phyloP scores from a whole-genome alignment of 495 filamentous ascomycete species.

The Penicillium argentinense region DNA sequence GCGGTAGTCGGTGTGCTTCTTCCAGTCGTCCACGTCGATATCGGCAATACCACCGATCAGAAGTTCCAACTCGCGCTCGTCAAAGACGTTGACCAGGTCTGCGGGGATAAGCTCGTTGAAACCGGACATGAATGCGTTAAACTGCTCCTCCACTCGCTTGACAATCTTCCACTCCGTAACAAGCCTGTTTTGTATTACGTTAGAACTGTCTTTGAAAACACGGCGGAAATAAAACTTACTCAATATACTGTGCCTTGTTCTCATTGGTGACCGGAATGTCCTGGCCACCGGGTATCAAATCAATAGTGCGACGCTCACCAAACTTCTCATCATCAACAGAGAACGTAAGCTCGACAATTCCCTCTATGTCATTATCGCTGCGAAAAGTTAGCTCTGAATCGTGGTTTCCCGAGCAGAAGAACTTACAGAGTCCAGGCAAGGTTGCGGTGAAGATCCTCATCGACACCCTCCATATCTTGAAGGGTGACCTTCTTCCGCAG shows the following conservation, averaged over 20 bases:
- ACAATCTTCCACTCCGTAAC: conserved; percentile 99
- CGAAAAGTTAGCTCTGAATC: conserved; percentile 16
- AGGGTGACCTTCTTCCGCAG: conserved; percentile 87
- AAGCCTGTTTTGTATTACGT: no score
- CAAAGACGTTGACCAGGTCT: conserved; percentile 97
- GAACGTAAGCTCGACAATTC: conserved; percentile 90
- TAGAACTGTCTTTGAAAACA: no score
- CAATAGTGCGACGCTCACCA: conserved; percentile 86
- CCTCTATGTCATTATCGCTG: conserved; percentile 91
- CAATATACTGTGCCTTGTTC: conserved; percentile 93
- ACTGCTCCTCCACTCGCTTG: conserved; percentile 96
- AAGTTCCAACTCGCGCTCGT: conserved; percentile 94
- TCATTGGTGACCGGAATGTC: conserved; percentile 96
- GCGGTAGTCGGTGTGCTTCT: conserved; percentile 99
- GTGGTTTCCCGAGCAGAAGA: background rate
- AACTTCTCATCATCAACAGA: conserved; percentile 97
- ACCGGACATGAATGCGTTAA: conserved; percentile 94
- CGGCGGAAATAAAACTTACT: conserved; percentile 70
- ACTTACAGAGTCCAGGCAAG: conserved; percentile 88
- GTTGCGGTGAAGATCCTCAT: conserved; percentile 94
- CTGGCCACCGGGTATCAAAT: conserved; percentile 85
- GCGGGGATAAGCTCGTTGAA: conserved; percentile 97
- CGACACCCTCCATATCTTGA: conserved; percentile 98
- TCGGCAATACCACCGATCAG: conserved; percentile 98
- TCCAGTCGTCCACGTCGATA: conserved; percentile 99